phyloP scores from a whole-genome alignment of 352 stramenopile species.

The Albugo candida region DNA sequence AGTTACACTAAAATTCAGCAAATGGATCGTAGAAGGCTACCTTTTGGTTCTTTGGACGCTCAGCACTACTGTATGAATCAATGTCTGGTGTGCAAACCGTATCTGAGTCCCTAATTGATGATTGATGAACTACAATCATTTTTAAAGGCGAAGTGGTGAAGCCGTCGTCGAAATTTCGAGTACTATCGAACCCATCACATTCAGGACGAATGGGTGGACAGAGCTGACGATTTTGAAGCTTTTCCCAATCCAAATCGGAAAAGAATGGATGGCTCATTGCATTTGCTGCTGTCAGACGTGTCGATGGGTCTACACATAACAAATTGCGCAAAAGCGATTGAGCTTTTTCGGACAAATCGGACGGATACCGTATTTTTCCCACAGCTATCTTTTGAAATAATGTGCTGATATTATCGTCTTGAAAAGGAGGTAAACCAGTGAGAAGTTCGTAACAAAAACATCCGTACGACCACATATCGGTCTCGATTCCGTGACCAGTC shows the following conservation, averaged over 20 bases:
- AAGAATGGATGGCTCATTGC: conserved; percentile 67
- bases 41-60: too few species aligned
- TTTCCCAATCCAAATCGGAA: conserved; percentile 38
- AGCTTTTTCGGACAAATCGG: conserved; percentile 22
- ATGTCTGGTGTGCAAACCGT: too few species aligned
- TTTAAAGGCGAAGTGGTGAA: conserved; percentile 43
- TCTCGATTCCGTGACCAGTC: conserved; percentile 46
- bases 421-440: conserved; percentile 50
- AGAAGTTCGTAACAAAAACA: conserved; percentile 73
- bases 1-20: too few species aligned
- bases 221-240: conserved; percentile 39
- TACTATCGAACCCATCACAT: conserved; percentile 37
- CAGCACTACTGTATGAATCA: too few species aligned
- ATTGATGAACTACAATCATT: too few species aligned
- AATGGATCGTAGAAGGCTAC: too few species aligned
- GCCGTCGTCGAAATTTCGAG: conserved; percentile 70
- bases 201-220: conserved; percentile 37
- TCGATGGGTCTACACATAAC: conserved; percentile 22
- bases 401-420: conserved; percentile 28
- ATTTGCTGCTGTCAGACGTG: conserved; percentile 29
- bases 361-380: conserved; percentile 44
- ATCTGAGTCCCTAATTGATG: too few species aligned
- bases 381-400: conserved; percentile 47
- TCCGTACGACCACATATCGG: conserved; percentile 75
- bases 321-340: conserved; percentile 30